Conservation (phyloP, 2,329 filamentous ascomycete species). For the Xylariaceae sp. region DNA sequence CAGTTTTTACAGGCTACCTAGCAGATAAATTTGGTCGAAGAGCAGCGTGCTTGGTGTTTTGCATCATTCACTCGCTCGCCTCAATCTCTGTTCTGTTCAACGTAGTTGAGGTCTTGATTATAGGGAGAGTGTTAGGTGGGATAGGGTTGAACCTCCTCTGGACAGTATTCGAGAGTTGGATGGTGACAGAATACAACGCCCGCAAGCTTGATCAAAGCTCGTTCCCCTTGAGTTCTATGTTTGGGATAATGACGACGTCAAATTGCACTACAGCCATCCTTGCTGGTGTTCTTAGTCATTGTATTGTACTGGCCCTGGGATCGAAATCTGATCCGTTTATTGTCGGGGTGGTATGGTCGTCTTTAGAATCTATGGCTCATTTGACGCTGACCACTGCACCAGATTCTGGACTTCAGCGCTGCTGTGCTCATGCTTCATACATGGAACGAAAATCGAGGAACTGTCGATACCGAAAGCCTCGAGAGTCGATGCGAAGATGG, state of each 20-base stretch:
- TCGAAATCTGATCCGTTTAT: constrained; percentile 56
- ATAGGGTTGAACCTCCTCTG: constrained; percentile 60
- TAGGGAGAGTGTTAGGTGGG: constrained; percentile 57
- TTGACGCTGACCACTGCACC: background rate
- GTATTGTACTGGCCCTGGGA: constrained; percentile 47
- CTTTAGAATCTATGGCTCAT: background rate
- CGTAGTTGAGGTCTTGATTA: constrained; percentile 47
- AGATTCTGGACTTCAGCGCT: constrained; percentile 33
- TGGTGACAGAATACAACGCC: constrained; percentile 58
- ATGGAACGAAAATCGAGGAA: constrained; percentile 36
- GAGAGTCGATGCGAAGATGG: background rate
- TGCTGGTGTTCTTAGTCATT: constrained; percentile 53
- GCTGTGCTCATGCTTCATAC: constrained; percentile 35
- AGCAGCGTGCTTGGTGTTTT: constrained; percentile 57
- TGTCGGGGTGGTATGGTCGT: constrained; percentile 39
- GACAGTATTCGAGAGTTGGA: constrained; percentile 64
- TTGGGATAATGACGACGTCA: constrained; percentile 52
- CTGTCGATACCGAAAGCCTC: background rate
- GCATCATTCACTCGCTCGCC: constrained; percentile 54
- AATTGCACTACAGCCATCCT: constrained; percentile 57
- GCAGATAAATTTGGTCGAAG: constrained; percentile 55
- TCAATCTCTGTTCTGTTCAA: constrained; percentile 51
- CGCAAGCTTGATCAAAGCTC: constrained; percentile 43
- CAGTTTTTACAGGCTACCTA: constrained; percentile 50
- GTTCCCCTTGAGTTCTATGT: constrained; percentile 51